Conservation (phyloP, 2,329 filamentous ascomycete genomes). For the Acrodontium crateriforme region DNA sequence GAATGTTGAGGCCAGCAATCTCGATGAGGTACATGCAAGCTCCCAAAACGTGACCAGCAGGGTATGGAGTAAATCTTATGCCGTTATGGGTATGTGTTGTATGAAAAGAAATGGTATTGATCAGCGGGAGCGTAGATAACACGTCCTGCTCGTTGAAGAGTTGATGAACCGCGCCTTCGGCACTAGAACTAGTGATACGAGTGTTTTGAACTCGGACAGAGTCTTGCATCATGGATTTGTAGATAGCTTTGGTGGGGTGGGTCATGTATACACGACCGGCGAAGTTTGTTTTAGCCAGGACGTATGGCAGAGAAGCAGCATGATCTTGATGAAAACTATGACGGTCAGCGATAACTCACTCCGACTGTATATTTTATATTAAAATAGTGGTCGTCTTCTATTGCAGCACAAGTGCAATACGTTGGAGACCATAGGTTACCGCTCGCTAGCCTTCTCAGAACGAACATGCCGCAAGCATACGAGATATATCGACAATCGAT, state of each 20-base stretch:
- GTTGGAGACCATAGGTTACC: too few relatives aligned
- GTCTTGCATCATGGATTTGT: conserved; percentile 98
- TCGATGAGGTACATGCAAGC: conserved; percentile 98
- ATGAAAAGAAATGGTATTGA: conserved; percentile 96
- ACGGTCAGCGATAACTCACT: too few relatives aligned
- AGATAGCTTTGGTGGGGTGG: conserved; percentile 96
- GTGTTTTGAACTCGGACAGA: conserved; percentile 67
- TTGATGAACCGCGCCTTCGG: conserved; percentile 39
- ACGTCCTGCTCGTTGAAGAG: conserved; percentile 95
- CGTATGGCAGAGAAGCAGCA: conserved; percentile 95
- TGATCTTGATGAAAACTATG: conserved; percentile 96
- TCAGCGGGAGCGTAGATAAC: conserved; percentile 79
- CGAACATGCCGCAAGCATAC: too few relatives aligned
- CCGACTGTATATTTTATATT: too few relatives aligned
- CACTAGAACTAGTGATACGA: conserved; percentile 15
- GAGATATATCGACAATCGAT: too few relatives aligned
- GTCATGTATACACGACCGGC: conserved; percentile 97
- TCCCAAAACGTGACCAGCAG: conserved; percentile 92
- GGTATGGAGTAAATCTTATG: conserved; percentile 91
- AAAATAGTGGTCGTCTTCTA: too few relatives aligned
- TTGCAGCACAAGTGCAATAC: too few relatives aligned
- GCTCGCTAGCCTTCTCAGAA: too few relatives aligned
- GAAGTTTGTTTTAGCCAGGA: conserved; percentile 96
- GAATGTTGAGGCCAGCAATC: conserved; percentile 89
- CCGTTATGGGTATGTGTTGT: conserved; percentile 95